Conservation (phyloP, 106 monocot species). For the Cymbidium sinense region DNA sequence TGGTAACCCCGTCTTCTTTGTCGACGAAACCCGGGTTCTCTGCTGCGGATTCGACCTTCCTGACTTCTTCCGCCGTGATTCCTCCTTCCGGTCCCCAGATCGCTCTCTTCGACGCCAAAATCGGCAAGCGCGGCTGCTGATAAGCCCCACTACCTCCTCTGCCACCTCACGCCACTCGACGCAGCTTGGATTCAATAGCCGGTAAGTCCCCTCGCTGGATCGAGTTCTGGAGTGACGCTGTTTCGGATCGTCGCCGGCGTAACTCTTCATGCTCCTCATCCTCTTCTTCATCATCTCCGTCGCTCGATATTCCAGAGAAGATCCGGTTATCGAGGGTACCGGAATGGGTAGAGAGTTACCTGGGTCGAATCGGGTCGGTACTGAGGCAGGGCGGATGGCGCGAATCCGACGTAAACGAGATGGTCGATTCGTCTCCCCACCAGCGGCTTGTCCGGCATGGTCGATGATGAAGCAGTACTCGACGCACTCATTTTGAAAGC, state of each 20-base stretch:
- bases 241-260: conserved; percentile 35
- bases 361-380: conserved; percentile 45
- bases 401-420: conserved; percentile 50
- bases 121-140: conserved; percentile 8
- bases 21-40: conserved; percentile 55
- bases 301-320: conserved; percentile 29
- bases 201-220: conserved; percentile 36
- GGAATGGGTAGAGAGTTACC: conserved; percentile 55
- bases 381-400: conserved; percentile 67
- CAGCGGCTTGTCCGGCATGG: conserved; percentile 5
- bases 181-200: conserved; percentile 23
- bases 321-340: conserved; percentile 34
- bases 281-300: conserved; percentile 7
- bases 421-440: conserved; percentile 24
- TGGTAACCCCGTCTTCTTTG: conserved; percentile 86
- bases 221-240: conserved; percentile 76
- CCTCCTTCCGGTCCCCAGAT: conserved; percentile 16
- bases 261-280: conserved; percentile 21
- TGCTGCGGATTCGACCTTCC: conserved; percentile 61
- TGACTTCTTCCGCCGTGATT: conserved; percentile 63
- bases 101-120: conserved; percentile 11
- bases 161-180: conserved; percentile 32
- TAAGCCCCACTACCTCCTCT: conserved; percentile 14
- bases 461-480: conserved; percentile 30
- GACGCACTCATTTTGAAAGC: conserved; percentile 58